These are phyloP conservation scores for Tetrapisispora fleetii DNA, from an alignment of 805 yeast species.

Conservation along the genomic window DNA sequence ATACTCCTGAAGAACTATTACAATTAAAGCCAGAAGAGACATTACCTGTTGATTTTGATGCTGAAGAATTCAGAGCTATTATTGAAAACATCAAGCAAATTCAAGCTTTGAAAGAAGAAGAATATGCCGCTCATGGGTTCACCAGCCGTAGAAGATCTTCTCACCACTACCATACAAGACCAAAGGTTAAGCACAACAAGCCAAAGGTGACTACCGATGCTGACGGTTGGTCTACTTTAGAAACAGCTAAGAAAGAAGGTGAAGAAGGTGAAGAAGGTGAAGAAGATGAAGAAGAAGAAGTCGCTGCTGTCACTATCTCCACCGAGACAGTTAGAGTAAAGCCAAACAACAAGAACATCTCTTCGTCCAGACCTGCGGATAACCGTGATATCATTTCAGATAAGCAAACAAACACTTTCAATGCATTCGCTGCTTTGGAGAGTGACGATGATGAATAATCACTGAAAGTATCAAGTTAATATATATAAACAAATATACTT, in stretches of 20 bases:
- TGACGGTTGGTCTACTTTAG: slow-evolving; percentile 76
- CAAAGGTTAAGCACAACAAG: slow-evolving; percentile 49
- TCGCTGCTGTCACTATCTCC: slow-evolving; percentile 22
- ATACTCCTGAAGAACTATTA: slow-evolving; percentile 63
- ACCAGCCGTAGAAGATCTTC: slow-evolving; percentile 58
- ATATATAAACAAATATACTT: not conserved
- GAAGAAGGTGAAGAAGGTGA: slow-evolving; percentile 12
- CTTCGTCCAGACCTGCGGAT: slow-evolving; percentile 65
- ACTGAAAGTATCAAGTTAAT: not conserved
- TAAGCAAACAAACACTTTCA: slow-evolving; percentile 55
- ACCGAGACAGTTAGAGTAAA: slow-evolving; percentile 47
- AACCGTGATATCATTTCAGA: slow-evolving; percentile 63
- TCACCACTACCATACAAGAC: slow-evolving; percentile 35
- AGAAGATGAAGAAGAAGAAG: slow-evolving; percentile 29
- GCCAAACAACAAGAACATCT: slow-evolving; percentile 66
- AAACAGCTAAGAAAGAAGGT: slow-evolving; percentile 23
- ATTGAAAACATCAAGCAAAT: slow-evolving; percentile 54
- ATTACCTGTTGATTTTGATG: slow-evolving; percentile 53
- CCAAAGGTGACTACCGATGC: slow-evolving; percentile 49
- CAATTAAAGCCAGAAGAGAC: slow-evolving; percentile 47
- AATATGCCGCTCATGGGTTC: slow-evolving; percentile 29
- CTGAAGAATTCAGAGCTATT: slow-evolving; percentile 53
- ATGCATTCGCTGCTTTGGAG: slow-evolving; percentile 74
- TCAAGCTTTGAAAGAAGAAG: slow-evolving; percentile 30
- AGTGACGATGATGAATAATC: slow-evolving; percentile 40